Percentiles rank a stretch among this genome's conserved stretches.
Evolutionary conservation across 1,284 basidiomycete species (phyloP).

Genomic region (Athelia sp.): DNA sequence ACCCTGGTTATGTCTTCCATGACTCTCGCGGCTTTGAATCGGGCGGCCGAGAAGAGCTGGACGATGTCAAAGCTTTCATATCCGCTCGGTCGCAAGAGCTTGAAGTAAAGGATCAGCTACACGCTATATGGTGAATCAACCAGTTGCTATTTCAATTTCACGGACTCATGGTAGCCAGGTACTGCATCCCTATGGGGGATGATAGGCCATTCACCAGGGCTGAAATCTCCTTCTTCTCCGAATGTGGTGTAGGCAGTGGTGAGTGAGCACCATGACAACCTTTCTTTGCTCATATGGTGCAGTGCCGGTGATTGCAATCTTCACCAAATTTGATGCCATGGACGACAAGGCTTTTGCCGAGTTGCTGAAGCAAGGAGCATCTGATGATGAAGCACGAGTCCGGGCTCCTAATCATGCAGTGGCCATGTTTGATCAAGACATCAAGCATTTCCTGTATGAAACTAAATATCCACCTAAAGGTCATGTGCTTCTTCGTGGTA

Average conservation of each 20-base stretch:
- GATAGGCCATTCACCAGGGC: not conserved
- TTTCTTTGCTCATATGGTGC: not conserved
- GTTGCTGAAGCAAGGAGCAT: not conserved
- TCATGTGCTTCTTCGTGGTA: not conserved
- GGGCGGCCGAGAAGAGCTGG: constrained; percentile 14
- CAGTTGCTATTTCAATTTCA: not conserved
- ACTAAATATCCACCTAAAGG: not conserved
- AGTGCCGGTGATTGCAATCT: not conserved
- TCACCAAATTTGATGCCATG: not conserved
- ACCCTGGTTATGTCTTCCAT: constrained; percentile 21
- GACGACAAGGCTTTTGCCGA: not conserved
- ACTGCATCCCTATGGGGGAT: not conserved
- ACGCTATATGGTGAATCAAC: constrained; percentile 21
- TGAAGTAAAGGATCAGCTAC: constrained; percentile 11
- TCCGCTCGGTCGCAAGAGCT: constrained; percentile 1
- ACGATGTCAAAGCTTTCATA: constrained; percentile 17
- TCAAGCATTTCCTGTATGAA: not conserved
- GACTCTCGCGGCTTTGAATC: constrained; percentile 24
- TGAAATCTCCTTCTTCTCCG: not conserved
- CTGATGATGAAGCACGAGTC: not conserved
- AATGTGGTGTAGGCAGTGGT: constrained; percentile 1
- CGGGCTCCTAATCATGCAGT: not conserved
- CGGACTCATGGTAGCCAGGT: not conserved
- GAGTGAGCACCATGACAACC: not conserved
- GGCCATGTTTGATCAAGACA: not conserved